Conservation (phyloP, 75 land plant genomes). For the Larix kaempferi region DNA sequence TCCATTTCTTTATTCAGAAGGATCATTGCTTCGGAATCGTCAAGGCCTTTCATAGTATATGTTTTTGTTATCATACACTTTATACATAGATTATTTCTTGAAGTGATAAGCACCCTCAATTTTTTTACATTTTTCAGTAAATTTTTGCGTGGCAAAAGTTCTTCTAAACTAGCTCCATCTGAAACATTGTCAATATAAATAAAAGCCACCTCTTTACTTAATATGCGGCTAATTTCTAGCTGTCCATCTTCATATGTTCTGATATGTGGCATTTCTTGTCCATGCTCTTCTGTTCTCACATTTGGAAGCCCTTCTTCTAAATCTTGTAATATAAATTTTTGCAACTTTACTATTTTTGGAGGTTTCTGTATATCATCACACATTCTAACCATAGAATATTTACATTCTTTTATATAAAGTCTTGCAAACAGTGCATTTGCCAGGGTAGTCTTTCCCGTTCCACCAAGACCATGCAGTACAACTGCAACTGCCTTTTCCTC, state of each 20-base stretch:
- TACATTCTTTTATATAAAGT: background rate
- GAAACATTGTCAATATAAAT: background rate
- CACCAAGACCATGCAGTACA: background rate
- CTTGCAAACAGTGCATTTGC: background rate
- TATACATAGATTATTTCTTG: too few species aligned
- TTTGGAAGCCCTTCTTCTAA: too few species aligned
- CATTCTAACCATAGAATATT: background rate
- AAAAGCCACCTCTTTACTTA: background rate
- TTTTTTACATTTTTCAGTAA: background rate
- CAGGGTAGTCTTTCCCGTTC: background rate
- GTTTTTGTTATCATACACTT: too few species aligned
- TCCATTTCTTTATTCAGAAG: too few species aligned
- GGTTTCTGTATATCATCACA: background rate
- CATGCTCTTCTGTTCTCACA: too few species aligned
- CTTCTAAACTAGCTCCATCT: background rate
- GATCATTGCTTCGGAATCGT: accelerated
- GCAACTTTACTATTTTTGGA: background rate
- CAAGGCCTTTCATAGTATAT: too few species aligned
- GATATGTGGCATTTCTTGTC: too few species aligned
- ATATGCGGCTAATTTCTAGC: background rate
- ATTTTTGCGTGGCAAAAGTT: background rate
- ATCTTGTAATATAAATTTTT: background rate
- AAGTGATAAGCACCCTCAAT: background rate
- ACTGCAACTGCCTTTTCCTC: background rate
- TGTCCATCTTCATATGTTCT: too few species aligned